phyloP scores from a whole-genome alignment of 139 green algal species.

The Astrephomene gubernaculifera region DNA sequence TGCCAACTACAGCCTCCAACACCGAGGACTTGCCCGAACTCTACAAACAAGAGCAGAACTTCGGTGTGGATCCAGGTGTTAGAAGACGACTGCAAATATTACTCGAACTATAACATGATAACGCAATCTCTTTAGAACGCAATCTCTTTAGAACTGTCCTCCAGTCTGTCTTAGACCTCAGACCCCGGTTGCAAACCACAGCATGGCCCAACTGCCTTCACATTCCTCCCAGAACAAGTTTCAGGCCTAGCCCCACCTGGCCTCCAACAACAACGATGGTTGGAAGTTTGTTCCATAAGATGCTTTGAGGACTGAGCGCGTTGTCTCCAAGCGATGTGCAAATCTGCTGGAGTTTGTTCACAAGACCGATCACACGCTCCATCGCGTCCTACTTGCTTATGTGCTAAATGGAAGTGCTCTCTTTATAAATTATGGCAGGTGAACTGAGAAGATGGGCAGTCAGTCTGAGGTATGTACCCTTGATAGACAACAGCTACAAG shows the following conservation, averaged over 20 bases:
- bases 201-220: slow-evolving; percentile 27
- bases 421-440: too few species aligned
- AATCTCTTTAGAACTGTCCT: too few species aligned
- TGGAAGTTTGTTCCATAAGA: slow-evolving; percentile 88
- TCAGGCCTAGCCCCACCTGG: slow-evolving; percentile 73
- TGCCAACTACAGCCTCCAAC: slow-evolving; percentile 95
- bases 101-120: too few species aligned
- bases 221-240: neutral
- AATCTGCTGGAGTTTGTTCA: slow-evolving; percentile 77
- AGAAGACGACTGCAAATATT: too few species aligned
- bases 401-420: too few species aligned
- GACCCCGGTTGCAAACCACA: too few species aligned
- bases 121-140: too few species aligned
- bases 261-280: slow-evolving; percentile 94
- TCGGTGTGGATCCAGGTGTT: too few species aligned
- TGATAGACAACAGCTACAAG: too few species aligned
- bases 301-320: slow-evolving; percentile 54
- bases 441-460: neutral
- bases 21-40: slow-evolving; percentile 95
- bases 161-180: too few species aligned
- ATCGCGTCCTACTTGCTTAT: slow-evolving; percentile 11
- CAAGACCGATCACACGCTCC: slow-evolving; percentile 61
- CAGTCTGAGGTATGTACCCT: neutral
- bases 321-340: slow-evolving; percentile 72
- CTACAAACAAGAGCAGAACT: slow-evolving; percentile 55